phyloP scores from a whole-genome alignment of 2,329 filamentous ascomycete species.

The Aspergillus fijiensis region DNA sequence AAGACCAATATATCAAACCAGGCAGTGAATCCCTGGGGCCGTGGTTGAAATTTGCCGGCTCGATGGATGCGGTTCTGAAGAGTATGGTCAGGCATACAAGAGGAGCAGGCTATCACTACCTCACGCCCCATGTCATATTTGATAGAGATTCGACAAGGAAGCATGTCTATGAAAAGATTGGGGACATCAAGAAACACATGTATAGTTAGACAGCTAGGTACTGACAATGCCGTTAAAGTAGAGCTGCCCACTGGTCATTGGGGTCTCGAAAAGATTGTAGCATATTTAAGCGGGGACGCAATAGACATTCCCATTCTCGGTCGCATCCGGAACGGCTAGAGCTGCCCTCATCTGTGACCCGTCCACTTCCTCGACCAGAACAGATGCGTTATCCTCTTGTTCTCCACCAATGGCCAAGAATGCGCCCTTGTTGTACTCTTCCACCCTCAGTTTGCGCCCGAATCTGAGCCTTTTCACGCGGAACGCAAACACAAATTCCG shows the following conservation, averaged over 20 bases:
- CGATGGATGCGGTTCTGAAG: slow-evolving; percentile 16
- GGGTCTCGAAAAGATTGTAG: neutral
- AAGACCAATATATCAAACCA: slow-evolving; percentile 3
- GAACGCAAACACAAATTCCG: slow-evolving; percentile 29
- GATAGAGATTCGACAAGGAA: slow-evolving; percentile 11
- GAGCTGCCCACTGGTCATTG: neutral
- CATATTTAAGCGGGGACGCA: slow-evolving; percentile 20
- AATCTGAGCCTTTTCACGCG: slow-evolving; percentile 28
- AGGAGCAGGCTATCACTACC: slow-evolving; percentile 15
- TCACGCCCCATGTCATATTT: slow-evolving; percentile 14
- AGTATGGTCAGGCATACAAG: slow-evolving; percentile 13
- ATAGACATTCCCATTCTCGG: slow-evolving; percentile 24
- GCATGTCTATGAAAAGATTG: slow-evolving; percentile 8
- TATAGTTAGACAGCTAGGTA: slow-evolving; percentile 1
- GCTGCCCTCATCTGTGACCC: slow-evolving; percentile 24
- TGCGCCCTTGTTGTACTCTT: slow-evolving; percentile 29
- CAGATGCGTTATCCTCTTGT: slow-evolving; percentile 20
- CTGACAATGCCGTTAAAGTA: neutral
- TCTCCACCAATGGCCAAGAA: slow-evolving; percentile 21
- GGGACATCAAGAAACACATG: slow-evolving; percentile 4
- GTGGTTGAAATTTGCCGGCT: slow-evolving; percentile 11
- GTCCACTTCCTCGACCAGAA: slow-evolving; percentile 28
- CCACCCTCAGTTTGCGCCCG: slow-evolving; percentile 23
- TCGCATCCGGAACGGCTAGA: slow-evolving; percentile 21
- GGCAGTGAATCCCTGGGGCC: slow-evolving; percentile 9